Percentiles rank a stretch among this genome's conserved stretches.
Conservation (phyloP, 148 eudicot genomes). For the Suaeda aralocaspica region DNA sequence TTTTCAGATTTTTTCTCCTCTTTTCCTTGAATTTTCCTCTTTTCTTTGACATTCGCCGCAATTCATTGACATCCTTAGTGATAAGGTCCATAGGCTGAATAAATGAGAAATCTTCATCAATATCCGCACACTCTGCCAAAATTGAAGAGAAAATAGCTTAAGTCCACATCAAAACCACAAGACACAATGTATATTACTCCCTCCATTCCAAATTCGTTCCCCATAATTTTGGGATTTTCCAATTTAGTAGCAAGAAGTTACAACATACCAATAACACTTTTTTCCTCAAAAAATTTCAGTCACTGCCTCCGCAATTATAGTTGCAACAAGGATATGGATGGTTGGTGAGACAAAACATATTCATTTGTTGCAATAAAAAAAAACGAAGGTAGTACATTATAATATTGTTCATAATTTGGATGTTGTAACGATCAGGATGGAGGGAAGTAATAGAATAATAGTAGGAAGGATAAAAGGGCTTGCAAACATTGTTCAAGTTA, state of each 20-base stretch:
- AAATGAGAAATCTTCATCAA: constrained; percentile 64
- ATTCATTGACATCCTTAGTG: constrained; percentile 65
- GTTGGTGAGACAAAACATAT: too few species aligned
- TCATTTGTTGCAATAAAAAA: too few species aligned
- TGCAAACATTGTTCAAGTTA: constrained; percentile 55
- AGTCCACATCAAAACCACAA: constrained; percentile 2
- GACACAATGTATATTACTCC: neutral
- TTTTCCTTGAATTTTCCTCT: constrained; percentile 42
- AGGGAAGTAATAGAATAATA: too few species aligned
- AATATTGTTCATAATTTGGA: too few species aligned
- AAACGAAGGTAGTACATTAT: too few species aligned
- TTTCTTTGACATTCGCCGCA: constrained; percentile 56
- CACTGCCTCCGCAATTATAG: too few species aligned
- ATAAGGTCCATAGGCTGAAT: constrained; percentile 74
- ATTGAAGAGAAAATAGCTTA: neutral
- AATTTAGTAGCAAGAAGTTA: neutral
- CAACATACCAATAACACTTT: too few species aligned
- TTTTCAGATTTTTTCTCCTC: constrained; percentile 39
- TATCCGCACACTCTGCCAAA: constrained; percentile 50
- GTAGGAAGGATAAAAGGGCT: constrained; percentile 25
- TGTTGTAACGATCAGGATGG: too few species aligned
- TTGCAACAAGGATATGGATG: too few species aligned
- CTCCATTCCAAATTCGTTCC: neutral
- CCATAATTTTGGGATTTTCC: neutral
- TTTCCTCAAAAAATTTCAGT: too few species aligned